Evolutionary conservation across 768 basidiomycete species (phyloP).

Genomic region (Hericium alpestre): DNA sequence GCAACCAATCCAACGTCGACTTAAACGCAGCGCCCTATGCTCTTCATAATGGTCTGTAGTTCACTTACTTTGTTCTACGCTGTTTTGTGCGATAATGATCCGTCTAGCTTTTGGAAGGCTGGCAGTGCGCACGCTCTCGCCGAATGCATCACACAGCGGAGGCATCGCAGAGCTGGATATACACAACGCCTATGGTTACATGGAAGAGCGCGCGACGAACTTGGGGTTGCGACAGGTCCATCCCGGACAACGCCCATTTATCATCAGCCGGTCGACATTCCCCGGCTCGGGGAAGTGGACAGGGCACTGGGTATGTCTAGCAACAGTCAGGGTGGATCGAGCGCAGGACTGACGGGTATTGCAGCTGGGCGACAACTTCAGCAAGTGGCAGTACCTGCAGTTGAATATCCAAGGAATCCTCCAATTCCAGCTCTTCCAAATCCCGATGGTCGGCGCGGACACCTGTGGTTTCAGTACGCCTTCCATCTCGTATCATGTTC

Average conservation of each 20-base stretch:
- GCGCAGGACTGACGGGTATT: neutral
- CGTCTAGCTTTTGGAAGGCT: slow-evolving; percentile 38
- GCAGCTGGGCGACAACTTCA: slow-evolving; percentile 71
- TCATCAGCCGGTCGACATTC: slow-evolving; percentile 63
- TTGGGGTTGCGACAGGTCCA: slow-evolving; percentile 42
- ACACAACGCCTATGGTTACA: slow-evolving; percentile 63
- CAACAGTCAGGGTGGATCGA: neutral
- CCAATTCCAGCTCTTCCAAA: slow-evolving; percentile 77
- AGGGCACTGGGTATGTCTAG: slow-evolving; percentile 51
- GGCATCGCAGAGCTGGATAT: slow-evolving; percentile 56
- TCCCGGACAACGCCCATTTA: slow-evolving; percentile 55
- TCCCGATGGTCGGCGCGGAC: slow-evolving; percentile 78
- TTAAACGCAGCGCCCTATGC: slow-evolving; percentile 54
- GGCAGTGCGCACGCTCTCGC: slow-evolving; percentile 47
- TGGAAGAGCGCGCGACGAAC: slow-evolving; percentile 61
- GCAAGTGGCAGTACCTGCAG: slow-evolving; percentile 64
- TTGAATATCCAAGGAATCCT: slow-evolving; percentile 65
- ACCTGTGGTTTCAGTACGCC: slow-evolving; percentile 53
- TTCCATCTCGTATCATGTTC: slow-evolving; percentile 4
- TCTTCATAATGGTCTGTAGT: slow-evolving; percentile 54
- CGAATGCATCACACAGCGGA: slow-evolving; percentile 59
- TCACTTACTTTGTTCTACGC: neutral
- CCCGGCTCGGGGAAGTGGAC: slow-evolving; percentile 59
- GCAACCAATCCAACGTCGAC: slow-evolving; percentile 23
- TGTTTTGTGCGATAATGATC: neutral